Evolutionary conservation across 495 filamentous ascomycete genomes (phyloP), one percentile per base, ranked within the genome.

Genomic region (Diplogelasinospora grovesii): DNA sequence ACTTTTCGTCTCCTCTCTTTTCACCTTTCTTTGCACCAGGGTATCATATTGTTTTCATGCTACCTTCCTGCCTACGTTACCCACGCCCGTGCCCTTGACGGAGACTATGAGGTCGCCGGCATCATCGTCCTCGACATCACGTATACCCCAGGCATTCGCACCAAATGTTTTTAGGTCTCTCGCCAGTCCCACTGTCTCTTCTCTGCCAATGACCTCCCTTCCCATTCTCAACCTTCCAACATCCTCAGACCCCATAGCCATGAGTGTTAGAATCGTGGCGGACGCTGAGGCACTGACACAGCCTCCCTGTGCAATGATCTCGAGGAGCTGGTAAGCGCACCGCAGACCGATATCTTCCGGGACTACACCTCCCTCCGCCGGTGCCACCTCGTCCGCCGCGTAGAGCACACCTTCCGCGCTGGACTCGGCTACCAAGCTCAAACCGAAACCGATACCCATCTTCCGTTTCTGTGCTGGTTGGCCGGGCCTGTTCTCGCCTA

Each of bases 21-120:
- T 35, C 34, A 7, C n/a, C 16, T 34, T n/a, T 28, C 24, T 36
- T 27, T 40, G 25, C 28, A 25, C 29, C 9, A 19, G 24, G 3
- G 10, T 11, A 16, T 9, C 5, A 39, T 5, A 22, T 25, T 36
- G n/a, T 14, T 73, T 11, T 53, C 75, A 98, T 54, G 85, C 85
- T 57, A 96, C 81, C 65, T 97, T 97, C 44, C 88, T 76, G 24
- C 89, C 92, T 31, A 96, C 83, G 63, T 99, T 99, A 4, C 93
- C 93, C 31, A 99, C 86, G 15, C 93, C 93, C 53, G 77, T 82
- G 20, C 93, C 93, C 49, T 96, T 92, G 21, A 99, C 79, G 43
- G 87, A 94, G 36, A 97, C 74, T 24, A 96, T 77, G 28, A 96
- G 69, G 59, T 90, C 85, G 5, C 65, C 75, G 14, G 69, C 68